These are phyloP conservation scores for Epichloe sp. DNA, from an alignment of 2,329 filamentous ascomycete species.

Conservation along the genomic window DNA sequence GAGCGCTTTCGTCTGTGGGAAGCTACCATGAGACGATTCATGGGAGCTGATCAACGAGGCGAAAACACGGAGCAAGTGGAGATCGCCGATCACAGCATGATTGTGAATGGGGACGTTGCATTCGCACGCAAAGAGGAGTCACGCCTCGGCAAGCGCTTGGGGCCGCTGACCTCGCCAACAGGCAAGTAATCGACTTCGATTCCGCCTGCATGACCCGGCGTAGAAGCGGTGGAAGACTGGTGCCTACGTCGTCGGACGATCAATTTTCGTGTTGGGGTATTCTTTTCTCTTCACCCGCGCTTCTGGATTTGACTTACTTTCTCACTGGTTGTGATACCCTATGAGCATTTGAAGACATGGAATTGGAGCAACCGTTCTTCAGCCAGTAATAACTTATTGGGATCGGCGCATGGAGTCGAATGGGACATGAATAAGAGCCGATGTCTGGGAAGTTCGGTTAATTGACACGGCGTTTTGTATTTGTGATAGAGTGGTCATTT, in stretches of 20 bases:
- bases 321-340: conserved; percentile 1
- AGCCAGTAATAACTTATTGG: neutral
- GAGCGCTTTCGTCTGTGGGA: conserved; percentile 49
- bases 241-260: neutral
- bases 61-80: conserved; percentile 29
- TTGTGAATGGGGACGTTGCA: conserved; percentile 44
- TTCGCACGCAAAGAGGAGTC: conserved; percentile 42
- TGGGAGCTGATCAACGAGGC: conserved; percentile 21
- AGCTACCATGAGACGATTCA: conserved; percentile 43
- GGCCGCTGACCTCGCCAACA: conserved; percentile 8
- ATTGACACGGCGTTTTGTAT: neutral
- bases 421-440: neutral
- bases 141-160: conserved; percentile 29
- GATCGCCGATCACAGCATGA: conserved; percentile 50
- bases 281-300: neutral
- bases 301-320: neutral
- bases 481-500: neutral
- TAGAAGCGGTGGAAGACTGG: neutral
- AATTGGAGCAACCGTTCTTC: neutral
- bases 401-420: neutral
- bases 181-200: neutral
- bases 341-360: neutral
- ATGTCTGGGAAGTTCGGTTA: neutral
- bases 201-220: neutral
- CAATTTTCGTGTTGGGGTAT: neutral